Percentiles rank a stretch among this genome's conserved stretches.
phyloP scores from a whole-genome alignment of 228 moss, liverwort and hornwort genomes.

The Sphagnum fallax region DNA sequence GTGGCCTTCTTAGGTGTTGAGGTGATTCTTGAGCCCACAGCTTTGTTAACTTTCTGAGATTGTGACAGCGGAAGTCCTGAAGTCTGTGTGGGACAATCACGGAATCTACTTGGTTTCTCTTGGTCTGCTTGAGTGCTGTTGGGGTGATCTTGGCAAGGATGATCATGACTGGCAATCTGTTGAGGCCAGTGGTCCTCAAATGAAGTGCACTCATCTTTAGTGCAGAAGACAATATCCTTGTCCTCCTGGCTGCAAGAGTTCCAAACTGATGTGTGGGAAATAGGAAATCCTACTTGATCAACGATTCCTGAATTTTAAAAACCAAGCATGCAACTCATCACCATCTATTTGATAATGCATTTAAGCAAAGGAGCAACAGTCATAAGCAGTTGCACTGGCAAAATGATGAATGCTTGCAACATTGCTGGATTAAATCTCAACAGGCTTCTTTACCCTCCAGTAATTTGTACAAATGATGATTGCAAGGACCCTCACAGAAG shows the following conservation, averaged over 20 bases:
- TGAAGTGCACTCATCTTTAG: conserved; percentile 24
- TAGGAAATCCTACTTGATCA: conserved; percentile 4
- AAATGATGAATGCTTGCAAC: background rate
- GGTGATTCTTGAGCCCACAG: conserved; percentile 2
- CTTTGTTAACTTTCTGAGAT: conserved; percentile 20
- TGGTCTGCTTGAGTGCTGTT: background rate
- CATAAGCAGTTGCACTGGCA: background rate
- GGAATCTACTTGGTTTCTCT: conserved; percentile 21
- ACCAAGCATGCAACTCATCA: conserved; percentile 8
- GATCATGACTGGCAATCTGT: conserved; percentile 8
- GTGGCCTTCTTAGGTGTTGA: conserved; percentile 20
- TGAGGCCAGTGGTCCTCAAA: conserved; percentile 31
- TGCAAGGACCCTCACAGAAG: background rate
- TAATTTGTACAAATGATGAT: too few species aligned
- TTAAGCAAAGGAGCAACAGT: background rate
- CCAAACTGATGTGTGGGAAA: background rate
- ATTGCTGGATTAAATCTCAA: background rate
- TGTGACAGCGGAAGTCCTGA: conserved; percentile 10
- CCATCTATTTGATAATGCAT: too few species aligned
- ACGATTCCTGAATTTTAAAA: conserved; percentile 14
- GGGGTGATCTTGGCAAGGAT: too few species aligned
- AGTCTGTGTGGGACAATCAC: conserved; percentile 20
- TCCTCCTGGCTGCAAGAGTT: conserved; percentile 37
- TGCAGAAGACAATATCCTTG: conserved; percentile 38
- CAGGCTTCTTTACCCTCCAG: too few species aligned